Evolutionary conservation across 805 yeast species (phyloP), one percentile per base, ranked within the genome.

Genomic region (Candida khao-thaluensis): DNA sequence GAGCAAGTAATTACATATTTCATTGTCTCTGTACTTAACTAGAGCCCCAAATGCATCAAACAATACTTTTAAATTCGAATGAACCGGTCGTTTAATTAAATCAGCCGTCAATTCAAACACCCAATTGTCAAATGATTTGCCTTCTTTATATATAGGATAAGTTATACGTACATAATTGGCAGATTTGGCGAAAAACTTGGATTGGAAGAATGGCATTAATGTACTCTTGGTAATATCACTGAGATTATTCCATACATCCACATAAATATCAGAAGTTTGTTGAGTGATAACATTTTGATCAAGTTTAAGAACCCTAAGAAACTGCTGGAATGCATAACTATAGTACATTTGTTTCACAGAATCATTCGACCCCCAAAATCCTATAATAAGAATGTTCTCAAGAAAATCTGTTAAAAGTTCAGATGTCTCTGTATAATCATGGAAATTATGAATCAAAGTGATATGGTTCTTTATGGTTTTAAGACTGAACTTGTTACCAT

Each of bases 291-390:
- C 22, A 7, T 16, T 34, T 18, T 29, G 16, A 30, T 61, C 65
- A 16, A 81, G 59, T 2, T 76, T 80, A 54, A 88, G 71, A 11
- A 79, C 72, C 47, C 79, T 79, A 37, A 93, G 62, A 35, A 82
- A 81, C 46, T 88, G 93, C 57, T 93, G 99, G 77, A 93, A 86
- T 0, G 91, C 84, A 58, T 77, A 84, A 0, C 96, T 96, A 24
- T 89, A 71, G 53, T 83, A 85, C 42, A 85, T 70, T 57, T 93
- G 99, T 35, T 79, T 77, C 16, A 78, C 76, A 0, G 98, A 96
- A 53, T 89, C 89, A 23, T 83, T 85, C 1, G 96, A 83, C 0
- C 96, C 89, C 79, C 95, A 82, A 59, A 89, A 90, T 1, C 88
- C 79, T 23, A 86, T 88, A 7, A 90, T 83, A n/a, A 93, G 69